Conservation (phyloP, 805 yeast genomes). For the Candida ovalis region DNA sequence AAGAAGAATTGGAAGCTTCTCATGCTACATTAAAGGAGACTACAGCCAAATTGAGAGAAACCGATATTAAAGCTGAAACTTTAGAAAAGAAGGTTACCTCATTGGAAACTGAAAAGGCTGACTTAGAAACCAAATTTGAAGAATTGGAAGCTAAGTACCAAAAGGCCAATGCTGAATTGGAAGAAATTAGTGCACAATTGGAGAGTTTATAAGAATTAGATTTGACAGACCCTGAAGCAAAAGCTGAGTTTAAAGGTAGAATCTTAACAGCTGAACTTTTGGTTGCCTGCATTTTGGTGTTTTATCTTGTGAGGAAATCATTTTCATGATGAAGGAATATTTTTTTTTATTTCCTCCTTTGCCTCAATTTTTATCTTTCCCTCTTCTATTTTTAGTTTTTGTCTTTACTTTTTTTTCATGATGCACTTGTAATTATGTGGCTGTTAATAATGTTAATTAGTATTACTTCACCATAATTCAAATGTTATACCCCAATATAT, state of each 20-base stretch:
- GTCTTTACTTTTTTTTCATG: background rate
- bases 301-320: slow-evolving; percentile 14
- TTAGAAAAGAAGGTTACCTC: slow-evolving; percentile 91
- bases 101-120: slow-evolving; percentile 87
- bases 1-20: slow-evolving; percentile 86
- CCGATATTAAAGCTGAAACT: slow-evolving; percentile 95
- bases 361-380: background rate
- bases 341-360: slow-evolving; percentile 2
- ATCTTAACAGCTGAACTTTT: slow-evolving; percentile 6
- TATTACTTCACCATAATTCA: background rate
- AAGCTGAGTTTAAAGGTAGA: background rate
- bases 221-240: background rate
- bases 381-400: background rate
- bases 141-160: slow-evolving; percentile 78
- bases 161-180: slow-evolving; percentile 88
- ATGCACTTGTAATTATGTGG: background rate
- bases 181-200: slow-evolving; percentile 93
- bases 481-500: background rate
- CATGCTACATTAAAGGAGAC: slow-evolving; percentile 90
- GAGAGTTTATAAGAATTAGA: slow-evolving; percentile 53
- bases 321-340: slow-evolving; percentile 5
- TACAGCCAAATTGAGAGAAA: slow-evolving; percentile 88
- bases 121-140: slow-evolving; percentile 86
- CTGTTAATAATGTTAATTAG: background rate
- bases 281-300: slow-evolving; percentile 10